Base-by-base conservation (phyloP, 345 rosid genomes). In the Populus tremula region DNA sequence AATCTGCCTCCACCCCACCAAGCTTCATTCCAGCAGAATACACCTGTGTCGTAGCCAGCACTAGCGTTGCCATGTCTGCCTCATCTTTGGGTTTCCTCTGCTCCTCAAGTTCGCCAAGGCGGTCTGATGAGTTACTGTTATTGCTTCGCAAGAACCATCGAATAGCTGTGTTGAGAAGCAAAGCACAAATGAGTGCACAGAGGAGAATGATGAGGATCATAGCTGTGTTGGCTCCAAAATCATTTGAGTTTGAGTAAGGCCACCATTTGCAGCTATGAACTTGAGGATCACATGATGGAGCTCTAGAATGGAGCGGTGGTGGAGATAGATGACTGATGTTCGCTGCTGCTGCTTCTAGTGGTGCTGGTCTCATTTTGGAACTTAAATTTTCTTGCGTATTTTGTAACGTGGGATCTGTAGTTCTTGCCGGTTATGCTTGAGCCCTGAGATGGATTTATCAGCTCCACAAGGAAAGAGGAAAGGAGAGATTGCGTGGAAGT, bases 181-280 rank as follows among this genome's bases (percentile, higher is more conserved):
- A 75, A 9, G 87, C 90, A 59, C 93, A 93, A n/a, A 87, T 82
- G 35, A 93, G 77, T 12, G 89, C 84, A 29, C 94, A 91, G 76
- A 85, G 74, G 77, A 93, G 82, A 77, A 90, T 77, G 72, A 93
- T 82, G 71, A 91, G 64, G 47, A 90, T 61, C 39, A 82, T 78
- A 23, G 83, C 80, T 12, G 83, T 83, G 79, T 88, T 89, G 69
- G 90, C 87, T 80, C 86, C 87, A 50, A 90, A 85, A 82, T 83
- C 90, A 71, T 67, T 78, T 12, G 90, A 82, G 77, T 77, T 78
- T 20, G 85, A 76, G 85, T 87, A 78, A 25, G 88, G 76, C 75
- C 68, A 79, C 90, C 88, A 89, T 25, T 77, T 66, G 83, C 88
- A 86, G 50, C 78, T 83, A 9, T 75, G 83, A 33, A 63, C 72